Base-by-base conservation (phyloP, 305 asterid genomes). In the Solanum hybrid region DNA sequence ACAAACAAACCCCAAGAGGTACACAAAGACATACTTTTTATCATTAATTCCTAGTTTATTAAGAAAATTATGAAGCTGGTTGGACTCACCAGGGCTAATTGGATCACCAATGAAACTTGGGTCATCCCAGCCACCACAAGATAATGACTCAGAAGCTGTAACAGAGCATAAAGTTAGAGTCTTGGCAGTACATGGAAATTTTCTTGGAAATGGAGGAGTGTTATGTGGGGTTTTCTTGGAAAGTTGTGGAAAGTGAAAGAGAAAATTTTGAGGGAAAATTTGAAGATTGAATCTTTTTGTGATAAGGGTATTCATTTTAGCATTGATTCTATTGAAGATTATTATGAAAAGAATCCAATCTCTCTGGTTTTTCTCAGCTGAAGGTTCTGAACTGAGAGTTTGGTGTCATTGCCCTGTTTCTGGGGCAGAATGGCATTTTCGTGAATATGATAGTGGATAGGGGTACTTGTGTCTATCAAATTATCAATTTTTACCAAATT, bases 101-200 rank as follows among this genome's bases (percentile, higher is more conserved):
- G 94, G 90, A 82, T 93, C 94, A 38, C 82, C 90, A 75, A 20
- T 57, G 92, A 91, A 92, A 73, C 91, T 93, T 91, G 92, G 90
- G 92, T 94, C 94, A 89, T 94, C 98, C 99, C 98, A 97, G 8
- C 99, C 99, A 87, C 95, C 95, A 76, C 89, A 95, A 88, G 91
- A 92, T 89, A 90, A 91, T 26, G 96, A 90, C 26, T 75, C 91
- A 34, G 95, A 91, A 91, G 94, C 92, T 83, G 98, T 88, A 36
- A 90, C 87, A 36, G 92, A 88, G 93, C 94, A 92, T 51, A 90
- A 61, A 86, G 91, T 68, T 61, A 88, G 91, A 41, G 91, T 85
- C 89, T 91, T 92, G 89, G 89, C 89, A 86, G 89, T 85, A 61
- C 57, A 89, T 29, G 15, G 79, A 88, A 83, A 14, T 68, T 81